Evolutionary conservation across 2,329 filamentous ascomycete species (phyloP), one percentile per base, ranked within the genome.

Genomic region (Grosmannia penicillata): DNA sequence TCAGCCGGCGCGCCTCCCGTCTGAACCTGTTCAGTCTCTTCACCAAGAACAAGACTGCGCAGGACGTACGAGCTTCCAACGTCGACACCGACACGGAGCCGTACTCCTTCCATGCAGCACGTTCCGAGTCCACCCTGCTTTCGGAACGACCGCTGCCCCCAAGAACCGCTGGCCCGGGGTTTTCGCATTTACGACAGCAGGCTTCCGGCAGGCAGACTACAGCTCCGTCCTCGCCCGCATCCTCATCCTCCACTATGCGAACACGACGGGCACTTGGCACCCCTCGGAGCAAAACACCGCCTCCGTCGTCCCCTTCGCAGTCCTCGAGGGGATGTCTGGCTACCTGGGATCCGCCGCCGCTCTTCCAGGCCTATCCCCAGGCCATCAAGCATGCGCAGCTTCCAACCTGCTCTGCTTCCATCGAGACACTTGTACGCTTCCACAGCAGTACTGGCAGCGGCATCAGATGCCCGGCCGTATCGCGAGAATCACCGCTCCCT

Each of bases 311-410:
- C 6, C 36, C 45, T 8, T 45, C 28, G 36, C 36, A 41, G 31
- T 38, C 43, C 14, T 36, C 43, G 4, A 51, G 55, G 39, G 57
- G 56, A 22, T 51, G 56, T 4, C 45, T 64, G 19, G 55, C 59
- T 4, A 56, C 58, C 11, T 83, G 77, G 77, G 70, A 73, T 40
- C 71, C 78, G 14, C 82, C 84, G 7, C 82, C 85, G 2, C 61
- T 95, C 11, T 93, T 87, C 55, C 82, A 93, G 54, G 85, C 83
- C 11, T 93, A 86, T 53, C 80, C 83, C 0, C 86, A 93, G 56
- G 76, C 84, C 3, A 70, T 84, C 47, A 86, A 82, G 51, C 74
- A 91, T 54, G 76, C 74, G 10, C 75, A 70, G 14, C 63, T 93
- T 4, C 70, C 77, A 21, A 70, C 80, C 14, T 78, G 79, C 27